Percentiles rank a stretch among this genome's conserved stretches.
phyloP scores from a whole-genome alignment of 192 early-diverging fungal species.

The Coemansia umbellata region DNA sequence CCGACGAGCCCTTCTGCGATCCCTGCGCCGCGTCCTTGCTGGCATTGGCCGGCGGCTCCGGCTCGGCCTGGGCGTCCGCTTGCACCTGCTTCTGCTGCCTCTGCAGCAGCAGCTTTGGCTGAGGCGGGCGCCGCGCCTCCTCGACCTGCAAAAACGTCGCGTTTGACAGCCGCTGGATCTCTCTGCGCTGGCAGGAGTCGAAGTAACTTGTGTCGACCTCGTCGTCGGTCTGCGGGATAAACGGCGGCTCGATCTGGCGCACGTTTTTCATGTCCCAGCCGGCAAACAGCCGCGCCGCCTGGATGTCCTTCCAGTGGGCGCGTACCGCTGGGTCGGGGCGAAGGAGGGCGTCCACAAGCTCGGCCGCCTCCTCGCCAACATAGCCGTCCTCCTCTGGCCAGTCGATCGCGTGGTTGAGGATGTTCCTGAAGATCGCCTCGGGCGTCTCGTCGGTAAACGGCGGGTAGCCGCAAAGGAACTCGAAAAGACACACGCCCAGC shows the following conservation, averaged over 20 bases:
- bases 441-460: conserved; percentile 86
- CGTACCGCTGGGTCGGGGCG: conserved; percentile 68
- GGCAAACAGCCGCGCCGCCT: conserved; percentile 67
- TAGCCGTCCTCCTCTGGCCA: conserved; percentile 54
- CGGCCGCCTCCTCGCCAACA: conserved; percentile 60
- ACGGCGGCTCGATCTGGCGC: conserved; percentile 73
- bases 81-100: conserved; percentile 2
- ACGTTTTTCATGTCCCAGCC: conserved; percentile 76
- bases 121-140: conserved; percentile 3
- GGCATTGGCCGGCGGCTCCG: not conserved
- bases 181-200: conserved; percentile 77
- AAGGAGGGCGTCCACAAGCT: conserved; percentile 72
- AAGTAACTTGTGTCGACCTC: conserved; percentile 91
- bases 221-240: conserved; percentile 77
- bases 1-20: conserved; percentile 27
- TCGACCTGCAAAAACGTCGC: conserved; percentile 52
- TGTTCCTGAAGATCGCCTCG: conserved; percentile 85
- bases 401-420: conserved; percentile 65
- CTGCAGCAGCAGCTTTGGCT: conserved; percentile 1
- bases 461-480: conserved; percentile 84
- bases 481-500: conserved; percentile 86
- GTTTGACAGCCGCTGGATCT: conserved; percentile 71
- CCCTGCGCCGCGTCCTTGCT: not conserved
- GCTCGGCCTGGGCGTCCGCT: not conserved
- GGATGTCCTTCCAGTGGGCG: conserved; percentile 62